Conservation (phyloP, 1,284 basidiomycete species). For the Anthracocystis walkeri region DNA sequence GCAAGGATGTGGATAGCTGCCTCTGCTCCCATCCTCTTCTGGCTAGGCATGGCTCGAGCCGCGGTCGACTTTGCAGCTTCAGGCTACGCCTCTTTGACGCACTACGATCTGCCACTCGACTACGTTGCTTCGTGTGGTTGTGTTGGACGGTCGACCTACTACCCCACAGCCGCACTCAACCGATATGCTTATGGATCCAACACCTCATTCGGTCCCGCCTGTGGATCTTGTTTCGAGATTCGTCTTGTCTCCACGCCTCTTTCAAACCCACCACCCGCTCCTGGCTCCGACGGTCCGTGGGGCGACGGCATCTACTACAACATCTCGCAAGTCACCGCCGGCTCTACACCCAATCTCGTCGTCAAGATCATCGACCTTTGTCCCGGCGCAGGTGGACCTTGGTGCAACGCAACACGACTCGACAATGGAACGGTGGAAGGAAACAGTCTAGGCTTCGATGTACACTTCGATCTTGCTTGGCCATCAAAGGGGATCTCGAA, state of each 20-base stretch:
- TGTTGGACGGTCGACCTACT: slow-evolving; percentile 46
- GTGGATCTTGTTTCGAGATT: slow-evolving; percentile 53
- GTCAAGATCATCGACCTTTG: slow-evolving; percentile 61
- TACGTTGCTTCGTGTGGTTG: slow-evolving; percentile 64
- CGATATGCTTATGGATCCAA: slow-evolving; percentile 50
- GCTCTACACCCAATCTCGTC: slow-evolving; percentile 47
- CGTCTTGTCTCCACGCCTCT: slow-evolving; percentile 54
- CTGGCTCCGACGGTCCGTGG: slow-evolving; percentile 26
- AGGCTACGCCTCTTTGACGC: slow-evolving; percentile 58
- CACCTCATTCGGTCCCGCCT: slow-evolving; percentile 55
- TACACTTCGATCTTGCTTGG: slow-evolving; percentile 65
- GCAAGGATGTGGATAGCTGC: slow-evolving; percentile 5
- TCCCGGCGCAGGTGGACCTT: slow-evolving; percentile 47
- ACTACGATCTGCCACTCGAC: slow-evolving; percentile 55
- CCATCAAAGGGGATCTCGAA: slow-evolving; percentile 48
- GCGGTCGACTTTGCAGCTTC: slow-evolving; percentile 29
- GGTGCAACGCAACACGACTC: slow-evolving; percentile 52
- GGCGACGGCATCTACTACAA: slow-evolving; percentile 52
- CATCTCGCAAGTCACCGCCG: slow-evolving; percentile 19
- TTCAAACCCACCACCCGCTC: slow-evolving; percentile 30
- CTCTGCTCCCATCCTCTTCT: slow-evolving; percentile 7
- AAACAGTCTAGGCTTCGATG: slow-evolving; percentile 50
- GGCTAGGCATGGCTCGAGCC: not conserved
- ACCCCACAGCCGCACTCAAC: slow-evolving; percentile 59
- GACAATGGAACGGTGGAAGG: slow-evolving; percentile 26